A percentile compares a stretch with the other conserved stretches of the same genome.
These are phyloP conservation scores for Exobasidium rhododendri DNA, from an alignment of 1,284 basidiomycete genomes.

Conservation along the genomic window DNA sequence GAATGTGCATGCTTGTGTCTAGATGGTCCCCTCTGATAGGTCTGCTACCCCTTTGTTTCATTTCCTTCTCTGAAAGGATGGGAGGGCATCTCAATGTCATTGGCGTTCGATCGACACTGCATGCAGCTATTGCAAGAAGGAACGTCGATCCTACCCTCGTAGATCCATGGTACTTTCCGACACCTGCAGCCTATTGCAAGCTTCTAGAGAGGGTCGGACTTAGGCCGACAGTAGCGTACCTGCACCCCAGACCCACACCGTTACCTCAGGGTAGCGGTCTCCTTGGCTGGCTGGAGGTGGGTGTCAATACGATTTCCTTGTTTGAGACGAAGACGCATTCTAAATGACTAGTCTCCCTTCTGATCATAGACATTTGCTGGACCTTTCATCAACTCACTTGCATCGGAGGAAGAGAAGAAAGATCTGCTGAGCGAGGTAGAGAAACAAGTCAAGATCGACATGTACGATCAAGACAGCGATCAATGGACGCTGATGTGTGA, in stretches of 20 bases:
- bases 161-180: slow-evolving; percentile 25
- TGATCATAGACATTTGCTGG: slow-evolving; percentile 15
- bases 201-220: slow-evolving; percentile 14
- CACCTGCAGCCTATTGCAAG: slow-evolving; percentile 13
- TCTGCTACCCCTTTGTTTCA: not conserved
- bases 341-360: not conserved
- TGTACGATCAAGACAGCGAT: slow-evolving; percentile 15
- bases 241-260: slow-evolving; percentile 18
- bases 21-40: not conserved
- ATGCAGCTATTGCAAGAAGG: slow-evolving; percentile 5
- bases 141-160: slow-evolving; percentile 14
- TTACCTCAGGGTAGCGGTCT: slow-evolving; percentile 12
- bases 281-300: slow-evolving; percentile 14
- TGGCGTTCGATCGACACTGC: slow-evolving; percentile 16
- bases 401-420: slow-evolving; percentile 9
- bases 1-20: not conserved
- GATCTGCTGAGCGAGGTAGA: slow-evolving; percentile 12
- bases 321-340: not conserved
- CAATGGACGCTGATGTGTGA: slow-evolving; percentile 20
- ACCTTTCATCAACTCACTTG: slow-evolving; percentile 18
- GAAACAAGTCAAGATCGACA: slow-evolving; percentile 13
- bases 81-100: slow-evolving; percentile 20
- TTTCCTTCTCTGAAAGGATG: not conserved
- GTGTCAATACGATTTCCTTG: not conserved
- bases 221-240: slow-evolving; percentile 5